Percentiles rank a stretch among this genome's conserved stretches.
These are phyloP conservation scores for Neltuma alba DNA, from an alignment of 306 rosid species.

Conservation along the genomic window DNA sequence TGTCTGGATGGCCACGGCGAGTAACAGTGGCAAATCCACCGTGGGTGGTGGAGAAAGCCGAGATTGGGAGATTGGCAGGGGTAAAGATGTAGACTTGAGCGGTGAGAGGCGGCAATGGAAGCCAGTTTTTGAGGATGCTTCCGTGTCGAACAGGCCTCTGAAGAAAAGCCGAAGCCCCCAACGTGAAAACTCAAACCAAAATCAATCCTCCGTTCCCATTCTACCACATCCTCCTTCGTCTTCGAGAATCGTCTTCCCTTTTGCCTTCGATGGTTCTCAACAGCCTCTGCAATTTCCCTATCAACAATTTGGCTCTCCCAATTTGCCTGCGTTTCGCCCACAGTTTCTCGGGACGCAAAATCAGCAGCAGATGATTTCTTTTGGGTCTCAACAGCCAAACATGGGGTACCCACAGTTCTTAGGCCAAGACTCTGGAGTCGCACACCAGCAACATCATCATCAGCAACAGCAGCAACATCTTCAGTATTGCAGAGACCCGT, in stretches of 20 bases:
- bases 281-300: constrained; percentile 45
- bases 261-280: constrained; percentile 58
- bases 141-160: constrained; percentile 61
- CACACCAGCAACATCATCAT: constrained; percentile 39
- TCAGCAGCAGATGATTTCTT: constrained; percentile 61
- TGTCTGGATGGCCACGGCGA: constrained; percentile 52
- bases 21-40: constrained; percentile 56
- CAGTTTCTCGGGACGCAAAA: constrained; percentile 38
- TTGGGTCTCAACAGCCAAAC: constrained; percentile 45
- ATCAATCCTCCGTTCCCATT: constrained; percentile 40
- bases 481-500: constrained; percentile 75
- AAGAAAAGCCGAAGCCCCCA: constrained; percentile 78
- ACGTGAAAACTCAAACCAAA: constrained; percentile 36
- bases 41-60: constrained; percentile 43
- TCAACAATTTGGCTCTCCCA: constrained; percentile 48
- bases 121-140: constrained; percentile 64
- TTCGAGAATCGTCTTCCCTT: constrained; percentile 52
- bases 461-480: constrained; percentile 60
- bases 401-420: constrained; percentile 45
- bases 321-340: constrained; percentile 42
- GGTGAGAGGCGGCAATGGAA: constrained; percentile 53
- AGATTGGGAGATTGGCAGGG: constrained; percentile 49
- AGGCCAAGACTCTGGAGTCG: constrained; percentile 28
- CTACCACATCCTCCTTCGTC: constrained; percentile 31
- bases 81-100: constrained; percentile 40